Conservation (phyloP, 75 land plant species). For the Pinus taeda region DNA sequence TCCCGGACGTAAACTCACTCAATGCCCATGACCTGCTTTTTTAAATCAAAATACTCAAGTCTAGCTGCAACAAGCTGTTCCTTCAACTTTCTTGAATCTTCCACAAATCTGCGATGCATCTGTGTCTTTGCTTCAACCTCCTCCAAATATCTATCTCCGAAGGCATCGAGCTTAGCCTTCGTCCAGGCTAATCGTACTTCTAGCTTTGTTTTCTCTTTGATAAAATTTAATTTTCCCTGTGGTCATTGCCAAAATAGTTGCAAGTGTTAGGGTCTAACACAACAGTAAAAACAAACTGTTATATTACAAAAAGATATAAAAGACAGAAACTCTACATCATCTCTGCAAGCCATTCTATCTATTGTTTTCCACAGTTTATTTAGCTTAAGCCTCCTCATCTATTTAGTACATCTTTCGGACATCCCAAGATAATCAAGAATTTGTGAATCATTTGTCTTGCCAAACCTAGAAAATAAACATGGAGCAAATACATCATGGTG, state of each 20-base stretch:
- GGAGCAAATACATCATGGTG: too few relatives aligned
- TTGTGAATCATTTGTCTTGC: too few relatives aligned
- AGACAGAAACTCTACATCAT: too few relatives aligned
- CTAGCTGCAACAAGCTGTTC: constrained; percentile 24
- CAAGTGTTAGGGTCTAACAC: too few relatives aligned
- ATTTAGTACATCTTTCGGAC: too few relatives aligned
- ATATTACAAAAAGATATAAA: too few relatives aligned
- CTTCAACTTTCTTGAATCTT: constrained; percentile 33
- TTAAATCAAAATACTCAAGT: constrained; percentile 35
- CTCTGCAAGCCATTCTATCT: too few relatives aligned
- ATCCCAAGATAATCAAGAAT: too few relatives aligned
- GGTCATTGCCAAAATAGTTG: neutral
- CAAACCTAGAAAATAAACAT: too few relatives aligned
- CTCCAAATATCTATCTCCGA: constrained; percentile 29
- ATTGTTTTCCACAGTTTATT: too few relatives aligned
- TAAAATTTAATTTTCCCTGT: constrained; percentile 23
- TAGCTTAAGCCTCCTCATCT: too few relatives aligned
- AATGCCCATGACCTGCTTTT: constrained; percentile 17
- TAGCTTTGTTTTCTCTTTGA: constrained; percentile 40
- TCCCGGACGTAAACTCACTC: neutral
- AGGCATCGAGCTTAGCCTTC: constrained; percentile 46
- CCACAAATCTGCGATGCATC: constrained; percentile 34
- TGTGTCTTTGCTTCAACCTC: constrained; percentile 23
- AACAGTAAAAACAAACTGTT: too few relatives aligned
- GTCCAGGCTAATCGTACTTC: constrained; percentile 30